A percentile compares a stretch with the other conserved stretches of the same genome.
Evolutionary conservation across 2,329 filamentous ascomycete genomes (phyloP).

Genomic region (Diplocarpon mali): DNA sequence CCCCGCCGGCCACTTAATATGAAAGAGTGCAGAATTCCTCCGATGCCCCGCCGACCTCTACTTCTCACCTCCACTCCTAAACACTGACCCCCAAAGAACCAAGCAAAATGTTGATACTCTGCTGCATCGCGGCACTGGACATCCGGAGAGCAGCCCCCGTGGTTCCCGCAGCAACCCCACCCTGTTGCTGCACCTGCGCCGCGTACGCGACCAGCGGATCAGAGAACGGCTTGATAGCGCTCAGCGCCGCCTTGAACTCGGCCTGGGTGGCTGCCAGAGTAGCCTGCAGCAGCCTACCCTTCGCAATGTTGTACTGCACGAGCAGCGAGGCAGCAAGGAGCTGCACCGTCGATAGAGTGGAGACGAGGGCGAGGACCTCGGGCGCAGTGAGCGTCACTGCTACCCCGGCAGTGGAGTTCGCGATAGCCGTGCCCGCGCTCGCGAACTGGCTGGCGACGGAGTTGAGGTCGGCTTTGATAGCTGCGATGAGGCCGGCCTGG

Average conservation of each 20-base stretch:
- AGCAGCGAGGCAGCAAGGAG: not conserved
- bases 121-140: not conserved
- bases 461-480: not conserved
- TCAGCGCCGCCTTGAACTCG: not conserved
- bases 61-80: not conserved
- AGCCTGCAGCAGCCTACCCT: not conserved
- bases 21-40: not conserved
- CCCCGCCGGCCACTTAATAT: not conserved
- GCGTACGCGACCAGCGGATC: not conserved
- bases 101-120: not conserved
- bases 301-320: not conserved
- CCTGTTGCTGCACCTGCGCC: not conserved
- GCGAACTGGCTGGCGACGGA: not conserved
- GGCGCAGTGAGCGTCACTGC: not conserved
- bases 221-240: not conserved
- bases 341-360: not conserved
- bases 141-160: not conserved
- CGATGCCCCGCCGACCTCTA: not conserved
- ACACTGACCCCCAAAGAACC: not conserved
- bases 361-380: not conserved
- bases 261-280: not conserved
- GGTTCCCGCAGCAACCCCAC: not conserved
- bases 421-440: not conserved
- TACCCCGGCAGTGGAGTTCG: not conserved
- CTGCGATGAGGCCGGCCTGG: not conserved